phyloP scores from a whole-genome alignment of 345 rosid species.

The Barbarea vulgaris region DNA sequence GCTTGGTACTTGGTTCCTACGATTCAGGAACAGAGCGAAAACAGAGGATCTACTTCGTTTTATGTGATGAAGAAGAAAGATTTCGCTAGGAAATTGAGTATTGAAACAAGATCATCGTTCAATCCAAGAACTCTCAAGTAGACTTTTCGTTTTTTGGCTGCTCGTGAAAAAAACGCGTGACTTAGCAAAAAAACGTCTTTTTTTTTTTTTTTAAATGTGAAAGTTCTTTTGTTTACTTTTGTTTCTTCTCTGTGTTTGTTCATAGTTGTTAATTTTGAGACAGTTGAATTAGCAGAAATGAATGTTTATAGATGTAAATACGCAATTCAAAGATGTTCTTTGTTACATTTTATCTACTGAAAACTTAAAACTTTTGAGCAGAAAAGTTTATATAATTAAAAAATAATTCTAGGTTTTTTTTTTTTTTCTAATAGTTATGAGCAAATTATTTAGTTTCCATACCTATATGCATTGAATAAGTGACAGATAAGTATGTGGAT shows the following conservation, averaged over 20 bases:
- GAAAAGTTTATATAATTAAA: neutral
- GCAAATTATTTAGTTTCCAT: neutral
- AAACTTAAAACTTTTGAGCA: neutral
- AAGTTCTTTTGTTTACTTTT: slow-evolving; percentile 3
- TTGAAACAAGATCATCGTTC: slow-evolving; percentile 38
- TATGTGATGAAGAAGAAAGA: slow-evolving; percentile 53
- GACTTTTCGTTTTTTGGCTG: slow-evolving; percentile 30
- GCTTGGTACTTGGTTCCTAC: slow-evolving; percentile 72
- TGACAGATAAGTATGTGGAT: neutral
- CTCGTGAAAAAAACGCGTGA: slow-evolving; percentile 31
- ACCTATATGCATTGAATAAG: neutral
- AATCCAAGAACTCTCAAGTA: slow-evolving; percentile 41
- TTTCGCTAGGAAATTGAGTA: slow-evolving; percentile 45
- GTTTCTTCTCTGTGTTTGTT: slow-evolving; percentile 20
- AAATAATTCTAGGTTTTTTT: neutral
- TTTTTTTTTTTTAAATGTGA: neutral
- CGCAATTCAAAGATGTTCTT: slow-evolving; percentile 3
- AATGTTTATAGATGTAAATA: slow-evolving; percentile 16
- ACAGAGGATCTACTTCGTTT: slow-evolving; percentile 13
- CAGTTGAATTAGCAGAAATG: slow-evolving; percentile 28
- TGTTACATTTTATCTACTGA: neutral
- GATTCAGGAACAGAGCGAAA: slow-evolving; percentile 38
- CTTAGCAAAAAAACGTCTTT: slow-evolving; percentile 1
- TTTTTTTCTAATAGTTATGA: neutral
- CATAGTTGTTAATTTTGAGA: slow-evolving; percentile 32